These are phyloP conservation scores for Sclerotinia subarctica DNA, from an alignment of 2,329 filamentous ascomycete genomes.

Conservation along the genomic window DNA sequence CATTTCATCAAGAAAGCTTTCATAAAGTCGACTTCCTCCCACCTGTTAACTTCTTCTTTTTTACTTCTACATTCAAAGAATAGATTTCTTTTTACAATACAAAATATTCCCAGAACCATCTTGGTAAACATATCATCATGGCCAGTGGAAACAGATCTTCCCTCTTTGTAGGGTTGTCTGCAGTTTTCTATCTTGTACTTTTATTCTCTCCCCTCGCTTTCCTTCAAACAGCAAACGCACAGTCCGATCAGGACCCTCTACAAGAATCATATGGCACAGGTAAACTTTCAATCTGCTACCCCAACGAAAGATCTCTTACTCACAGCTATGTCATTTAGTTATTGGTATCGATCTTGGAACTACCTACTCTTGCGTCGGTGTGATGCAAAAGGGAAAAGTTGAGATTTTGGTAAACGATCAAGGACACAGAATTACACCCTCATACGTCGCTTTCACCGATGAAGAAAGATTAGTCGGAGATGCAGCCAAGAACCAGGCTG, in stretches of 20 bases:
- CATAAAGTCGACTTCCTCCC: slow-evolving; percentile 17
- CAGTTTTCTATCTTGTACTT: slow-evolving; percentile 87
- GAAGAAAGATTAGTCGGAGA: slow-evolving; percentile 97
- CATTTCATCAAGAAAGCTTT: slow-evolving; percentile 27
- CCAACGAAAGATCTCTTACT: slow-evolving; percentile 18
- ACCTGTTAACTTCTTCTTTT: neutral
- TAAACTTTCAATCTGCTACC: slow-evolving; percentile 35
- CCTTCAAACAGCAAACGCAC: slow-evolving; percentile 68
- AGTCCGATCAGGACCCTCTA: slow-evolving; percentile 62
- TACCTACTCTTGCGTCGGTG: slow-evolving; percentile 85
- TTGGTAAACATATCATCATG: slow-evolving; percentile 45
- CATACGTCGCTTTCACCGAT: slow-evolving; percentile 94
- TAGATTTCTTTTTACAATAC: slow-evolving; percentile 13
- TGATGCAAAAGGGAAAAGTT: slow-evolving; percentile 93
- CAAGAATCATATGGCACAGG: slow-evolving; percentile 74
- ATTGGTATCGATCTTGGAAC: slow-evolving; percentile 96
- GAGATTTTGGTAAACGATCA: slow-evolving; percentile 96
- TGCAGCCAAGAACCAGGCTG: slow-evolving; percentile 91
- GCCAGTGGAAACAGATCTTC: slow-evolving; percentile 61
- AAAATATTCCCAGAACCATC: slow-evolving; percentile 16
- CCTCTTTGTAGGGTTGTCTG: slow-evolving; percentile 77
- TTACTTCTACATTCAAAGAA: slow-evolving; percentile 13
- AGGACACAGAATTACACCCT: slow-evolving; percentile 93
- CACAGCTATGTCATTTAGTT: slow-evolving; percentile 48
- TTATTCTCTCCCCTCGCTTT: slow-evolving; percentile 86